A percentile compares a stretch with the other conserved stretches of the same genome.
phyloP scores from a whole-genome alignment of 805 yeast genomes.

The Barnettozyma wickerhamii region DNA sequence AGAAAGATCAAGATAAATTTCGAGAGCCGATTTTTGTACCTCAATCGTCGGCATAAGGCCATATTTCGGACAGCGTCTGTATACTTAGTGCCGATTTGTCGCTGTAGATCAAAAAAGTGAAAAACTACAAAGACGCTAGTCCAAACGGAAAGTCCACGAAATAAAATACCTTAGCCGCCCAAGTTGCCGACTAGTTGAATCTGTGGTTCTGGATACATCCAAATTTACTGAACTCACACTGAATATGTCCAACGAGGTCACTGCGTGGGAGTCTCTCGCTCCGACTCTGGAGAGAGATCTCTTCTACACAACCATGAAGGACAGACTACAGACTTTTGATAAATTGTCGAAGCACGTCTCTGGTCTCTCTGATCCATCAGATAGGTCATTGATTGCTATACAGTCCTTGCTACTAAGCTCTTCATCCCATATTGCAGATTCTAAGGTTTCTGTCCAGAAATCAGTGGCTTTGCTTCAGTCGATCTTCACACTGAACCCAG shows the following conservation, averaged over 20 bases:
- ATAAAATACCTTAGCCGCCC: neutral
- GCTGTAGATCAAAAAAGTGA: too few relatives aligned
- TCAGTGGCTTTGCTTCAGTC: constrained; percentile 14
- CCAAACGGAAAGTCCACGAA: too few relatives aligned
- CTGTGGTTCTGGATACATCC: neutral
- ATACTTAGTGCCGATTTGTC: constrained; percentile 3
- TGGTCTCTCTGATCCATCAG: constrained; percentile 3
- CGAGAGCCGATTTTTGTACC: too few relatives aligned
- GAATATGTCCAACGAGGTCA: constrained; percentile 7
- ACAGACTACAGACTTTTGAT: constrained; percentile 22
- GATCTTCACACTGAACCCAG: constrained; percentile 11
- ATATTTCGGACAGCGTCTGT: too few relatives aligned
- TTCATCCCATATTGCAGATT: constrained; percentile 14
- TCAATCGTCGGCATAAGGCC: neutral
- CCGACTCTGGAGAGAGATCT: constrained; percentile 19
- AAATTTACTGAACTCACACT: neutral
- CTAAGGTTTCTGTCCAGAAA: constrained; percentile 3
- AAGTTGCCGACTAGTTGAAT: neutral
- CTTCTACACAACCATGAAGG: constrained; percentile 17
- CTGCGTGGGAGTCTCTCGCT: constrained; percentile 20
- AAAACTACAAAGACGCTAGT: neutral
- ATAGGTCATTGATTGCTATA: constrained; percentile 14
- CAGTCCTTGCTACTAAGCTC: constrained; percentile 18
- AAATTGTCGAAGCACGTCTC: constrained; percentile 6
- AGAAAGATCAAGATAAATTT: neutral